These are phyloP conservation scores for Nitzschia putrida DNA, from an alignment of 108 stramenopile genomes.

Conservation along the genomic window DNA sequence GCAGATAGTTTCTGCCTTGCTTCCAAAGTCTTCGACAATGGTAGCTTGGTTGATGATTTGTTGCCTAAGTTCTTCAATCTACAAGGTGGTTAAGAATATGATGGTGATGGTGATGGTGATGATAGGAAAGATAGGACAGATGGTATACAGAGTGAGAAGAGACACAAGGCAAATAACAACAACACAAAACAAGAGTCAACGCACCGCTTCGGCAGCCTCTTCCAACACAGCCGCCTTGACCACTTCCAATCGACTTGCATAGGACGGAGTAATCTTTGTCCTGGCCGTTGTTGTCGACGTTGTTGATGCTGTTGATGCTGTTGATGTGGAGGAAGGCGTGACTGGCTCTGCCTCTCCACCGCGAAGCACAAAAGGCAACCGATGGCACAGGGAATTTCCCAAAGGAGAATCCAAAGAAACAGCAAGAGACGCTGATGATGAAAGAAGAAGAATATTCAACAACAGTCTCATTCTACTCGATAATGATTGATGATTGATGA, in stretches of 20 bases:
- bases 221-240: slow-evolving; percentile 46
- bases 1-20: slow-evolving; percentile 87
- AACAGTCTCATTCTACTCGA: too few relatives aligned
- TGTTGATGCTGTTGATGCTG: too few relatives aligned
- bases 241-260: slow-evolving; percentile 37
- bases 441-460: too few relatives aligned
- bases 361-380: too few relatives aligned
- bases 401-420: too few relatives aligned
- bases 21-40: slow-evolving; percentile 74
- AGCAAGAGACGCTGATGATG: too few relatives aligned
- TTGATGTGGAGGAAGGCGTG: too few relatives aligned
- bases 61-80: slow-evolving; percentile 77
- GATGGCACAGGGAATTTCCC: too few relatives aligned
- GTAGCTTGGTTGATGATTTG: slow-evolving; percentile 76
- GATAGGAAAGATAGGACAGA: not conserved
- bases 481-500: too few relatives aligned
- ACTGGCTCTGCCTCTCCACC: too few relatives aligned
- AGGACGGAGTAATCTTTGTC: not conserved
- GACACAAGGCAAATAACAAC: not conserved
- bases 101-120: not conserved
- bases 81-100: not conserved
- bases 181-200: too few relatives aligned
- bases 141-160: not conserved
- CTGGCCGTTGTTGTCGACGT: too few relatives aligned
- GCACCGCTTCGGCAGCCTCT: slow-evolving; percentile 33